Conservation (phyloP, 306 rosid species). For the Lupinus albus region DNA sequence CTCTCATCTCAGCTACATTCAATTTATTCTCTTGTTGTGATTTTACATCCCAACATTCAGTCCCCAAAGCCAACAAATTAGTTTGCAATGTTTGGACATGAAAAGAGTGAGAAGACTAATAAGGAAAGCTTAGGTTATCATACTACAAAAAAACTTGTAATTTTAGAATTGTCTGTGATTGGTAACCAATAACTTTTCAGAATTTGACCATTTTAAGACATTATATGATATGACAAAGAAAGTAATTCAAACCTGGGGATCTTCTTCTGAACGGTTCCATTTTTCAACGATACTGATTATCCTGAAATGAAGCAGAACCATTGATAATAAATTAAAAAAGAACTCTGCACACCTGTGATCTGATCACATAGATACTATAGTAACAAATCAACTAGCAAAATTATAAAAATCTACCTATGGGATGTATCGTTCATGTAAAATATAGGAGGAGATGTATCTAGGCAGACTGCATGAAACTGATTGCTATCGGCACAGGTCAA, state of each 20-base stretch:
- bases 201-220: not conserved
- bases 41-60: too few species aligned
- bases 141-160: conserved; percentile 1
- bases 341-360: conserved; percentile 30
- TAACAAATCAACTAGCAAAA: conserved; percentile 17
- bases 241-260: conserved; percentile 78
- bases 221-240: conserved; percentile 26
- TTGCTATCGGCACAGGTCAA: conserved; percentile 87
- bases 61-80: too few species aligned
- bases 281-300: conserved; percentile 84
- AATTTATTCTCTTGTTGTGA: too few species aligned
- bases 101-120: too few species aligned
- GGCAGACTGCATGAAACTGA: conserved; percentile 99
- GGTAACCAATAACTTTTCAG: not conserved
- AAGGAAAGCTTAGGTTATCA: not conserved
- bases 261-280: conserved; percentile 88
- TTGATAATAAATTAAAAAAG: conserved; percentile 36
- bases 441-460: conserved; percentile 91
- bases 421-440: conserved; percentile 99
- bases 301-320: conserved; percentile 59
- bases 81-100: too few species aligned
- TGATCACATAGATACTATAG: conserved; percentile 24
- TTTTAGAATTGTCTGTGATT: not conserved
- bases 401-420: conserved; percentile 61
- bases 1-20: too few species aligned